phyloP scores from a whole-genome alignment of 352 stramenopile genomes.

The Poterioochromonas sp. region DNA sequence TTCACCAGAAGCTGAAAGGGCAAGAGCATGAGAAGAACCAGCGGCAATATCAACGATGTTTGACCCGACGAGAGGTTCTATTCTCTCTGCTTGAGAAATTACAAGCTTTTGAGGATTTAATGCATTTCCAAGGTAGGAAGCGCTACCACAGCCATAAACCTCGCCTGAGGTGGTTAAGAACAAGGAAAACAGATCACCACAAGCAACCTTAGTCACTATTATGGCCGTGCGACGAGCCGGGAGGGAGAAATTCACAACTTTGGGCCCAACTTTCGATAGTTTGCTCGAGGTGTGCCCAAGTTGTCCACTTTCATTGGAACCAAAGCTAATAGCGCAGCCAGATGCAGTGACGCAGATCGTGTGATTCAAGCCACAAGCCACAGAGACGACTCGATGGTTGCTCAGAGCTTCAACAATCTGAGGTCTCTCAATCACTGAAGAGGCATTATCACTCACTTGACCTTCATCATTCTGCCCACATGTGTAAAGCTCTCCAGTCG shows the following conservation, averaged over 20 bases:
- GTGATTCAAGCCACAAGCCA: slow-evolving; percentile 47
- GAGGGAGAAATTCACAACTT: slow-evolving; percentile 9
- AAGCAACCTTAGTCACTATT: slow-evolving; percentile 37
- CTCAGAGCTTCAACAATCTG: slow-evolving; percentile 27
- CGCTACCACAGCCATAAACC: slow-evolving; percentile 38
- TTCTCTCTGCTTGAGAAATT: slow-evolving; percentile 28
- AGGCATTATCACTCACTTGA: slow-evolving; percentile 36
- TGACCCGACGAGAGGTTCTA: slow-evolving; percentile 40
- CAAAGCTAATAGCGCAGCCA: slow-evolving; percentile 44
- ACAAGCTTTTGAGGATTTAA: neutral
- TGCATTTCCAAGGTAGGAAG: neutral
- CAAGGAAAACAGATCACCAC: slow-evolving; percentile 47
- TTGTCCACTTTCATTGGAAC: slow-evolving; percentile 41
- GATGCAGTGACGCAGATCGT: slow-evolving; percentile 44
- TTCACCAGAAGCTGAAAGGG: slow-evolving; percentile 37
- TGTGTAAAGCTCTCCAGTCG: slow-evolving; percentile 39
- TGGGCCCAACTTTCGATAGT: neutral
- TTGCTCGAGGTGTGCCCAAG: slow-evolving; percentile 20
- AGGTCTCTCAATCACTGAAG: slow-evolving; percentile 7
- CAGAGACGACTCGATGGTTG: slow-evolving; percentile 34
- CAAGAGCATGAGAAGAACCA: slow-evolving; percentile 43
- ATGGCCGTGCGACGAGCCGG: neutral
- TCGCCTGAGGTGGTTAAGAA: slow-evolving; percentile 41
- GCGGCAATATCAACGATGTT: slow-evolving; percentile 39
- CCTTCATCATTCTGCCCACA: slow-evolving; percentile 47